A percentile compares a stretch with the other conserved stretches of the same genome.
Conservation (phyloP, 768 basidiomycete species). For the Trametes maxima region DNA sequence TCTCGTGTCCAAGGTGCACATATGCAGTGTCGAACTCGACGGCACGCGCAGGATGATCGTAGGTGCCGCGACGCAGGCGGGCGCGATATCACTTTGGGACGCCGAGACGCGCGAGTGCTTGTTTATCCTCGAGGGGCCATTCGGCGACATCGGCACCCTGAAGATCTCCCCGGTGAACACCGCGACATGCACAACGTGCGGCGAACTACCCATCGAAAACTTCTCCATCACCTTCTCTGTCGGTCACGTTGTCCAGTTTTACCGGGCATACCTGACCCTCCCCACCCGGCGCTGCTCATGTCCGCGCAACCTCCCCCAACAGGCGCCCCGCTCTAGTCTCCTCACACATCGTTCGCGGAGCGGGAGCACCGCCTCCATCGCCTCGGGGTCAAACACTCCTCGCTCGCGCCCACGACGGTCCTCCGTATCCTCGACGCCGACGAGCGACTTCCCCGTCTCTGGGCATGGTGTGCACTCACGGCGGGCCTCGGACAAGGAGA, state of each 20-base stretch:
- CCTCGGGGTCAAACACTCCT: constrained; percentile 50
- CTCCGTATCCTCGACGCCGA: constrained; percentile 41
- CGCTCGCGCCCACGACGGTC: constrained; percentile 51
- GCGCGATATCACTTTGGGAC: constrained; percentile 79
- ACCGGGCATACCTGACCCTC: constrained; percentile 59
- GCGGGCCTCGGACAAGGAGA: constrained; percentile 64
- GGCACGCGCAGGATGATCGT: constrained; percentile 56
- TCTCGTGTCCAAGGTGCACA: constrained; percentile 53
- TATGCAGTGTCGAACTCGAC: constrained; percentile 53
- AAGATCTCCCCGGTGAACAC: constrained; percentile 56
- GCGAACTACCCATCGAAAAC: constrained; percentile 65
- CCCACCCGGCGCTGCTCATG: constrained; percentile 71
- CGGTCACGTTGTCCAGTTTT: constrained; percentile 63
- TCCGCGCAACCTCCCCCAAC: constrained; percentile 48
- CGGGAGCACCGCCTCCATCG: constrained; percentile 53
- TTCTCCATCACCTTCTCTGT: constrained; percentile 68
- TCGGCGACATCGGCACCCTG: constrained; percentile 61
- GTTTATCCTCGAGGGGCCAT: constrained; percentile 58
- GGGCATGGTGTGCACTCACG: constrained; percentile 79
- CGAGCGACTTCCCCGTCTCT: constrained; percentile 72
- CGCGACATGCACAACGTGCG: constrained; percentile 70
- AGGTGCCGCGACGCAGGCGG: constrained; percentile 63
- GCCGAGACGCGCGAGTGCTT: constrained; percentile 64
- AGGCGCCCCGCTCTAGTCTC: constrained; percentile 47
- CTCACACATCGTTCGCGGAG: constrained; percentile 63